A percentile compares a stretch with the other conserved stretches of the same genome.
phyloP scores from a whole-genome alignment of 2,329 filamentous ascomycete species.

The Sordariomycetes sp. region DNA sequence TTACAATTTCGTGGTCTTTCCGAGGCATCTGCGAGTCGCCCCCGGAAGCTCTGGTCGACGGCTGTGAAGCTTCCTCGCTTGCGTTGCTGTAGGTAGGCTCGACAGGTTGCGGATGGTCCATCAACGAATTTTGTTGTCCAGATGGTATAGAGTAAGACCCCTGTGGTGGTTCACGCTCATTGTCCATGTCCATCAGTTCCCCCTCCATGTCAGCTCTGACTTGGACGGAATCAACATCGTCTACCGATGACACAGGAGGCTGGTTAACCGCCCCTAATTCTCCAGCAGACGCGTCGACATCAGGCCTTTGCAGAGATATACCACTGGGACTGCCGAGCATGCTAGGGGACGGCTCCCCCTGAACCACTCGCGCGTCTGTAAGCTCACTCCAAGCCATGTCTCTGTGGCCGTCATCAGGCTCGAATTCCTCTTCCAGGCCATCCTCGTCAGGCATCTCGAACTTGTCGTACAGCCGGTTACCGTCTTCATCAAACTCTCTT shows the following conservation, averaged over 20 bases:
- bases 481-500: constrained; percentile 57
- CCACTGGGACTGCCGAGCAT: background rate
- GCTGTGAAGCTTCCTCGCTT: too few species aligned
- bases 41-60: background rate
- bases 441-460: constrained; percentile 63
- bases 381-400: constrained; percentile 52
- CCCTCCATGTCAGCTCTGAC: background rate
- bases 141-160: background rate
- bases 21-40: background rate
- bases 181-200: constrained; percentile 1
- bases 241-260: too few species aligned
- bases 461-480: constrained; percentile 64
- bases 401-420: constrained; percentile 56
- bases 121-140: too few species aligned
- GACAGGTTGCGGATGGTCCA: too few species aligned
- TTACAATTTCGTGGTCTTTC: background rate
- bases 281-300: too few species aligned
- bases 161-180: background rate
- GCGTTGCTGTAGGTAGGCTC: too few species aligned
- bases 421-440: constrained; percentile 45
- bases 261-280: too few species aligned
- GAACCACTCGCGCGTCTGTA: constrained; percentile 58
- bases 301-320: too few species aligned
- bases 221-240: background rate
- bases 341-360: constrained; percentile 15